Percentiles rank a stretch among this genome's conserved stretches.
phyloP scores from a whole-genome alignment of 257 asterid genomes.

The Galeopsis tetrahit region DNA sequence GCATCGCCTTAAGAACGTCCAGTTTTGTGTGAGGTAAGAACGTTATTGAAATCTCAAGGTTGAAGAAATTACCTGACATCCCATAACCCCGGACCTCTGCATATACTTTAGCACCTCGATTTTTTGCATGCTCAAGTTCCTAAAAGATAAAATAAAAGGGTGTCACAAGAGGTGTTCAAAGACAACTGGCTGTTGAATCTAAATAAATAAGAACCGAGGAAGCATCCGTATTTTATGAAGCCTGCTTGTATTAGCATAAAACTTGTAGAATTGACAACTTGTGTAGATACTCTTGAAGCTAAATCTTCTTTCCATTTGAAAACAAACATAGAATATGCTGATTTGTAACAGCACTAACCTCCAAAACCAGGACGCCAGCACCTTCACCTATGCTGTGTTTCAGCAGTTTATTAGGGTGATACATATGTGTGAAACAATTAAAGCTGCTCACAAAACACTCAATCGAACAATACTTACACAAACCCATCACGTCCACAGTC shows the following conservation, averaged over 20 bases:
- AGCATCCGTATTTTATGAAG: not conserved
- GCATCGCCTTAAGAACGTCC: slow-evolving; percentile 75
- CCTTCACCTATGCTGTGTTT: slow-evolving; percentile 93
- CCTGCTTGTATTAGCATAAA: slow-evolving; percentile 22
- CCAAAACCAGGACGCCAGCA: slow-evolving; percentile 85
- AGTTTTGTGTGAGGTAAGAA: slow-evolving; percentile 14
- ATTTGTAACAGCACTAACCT: slow-evolving; percentile 61
- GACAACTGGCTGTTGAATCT: not conserved
- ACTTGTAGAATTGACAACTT: not conserved
- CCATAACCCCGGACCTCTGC: slow-evolving; percentile 97
- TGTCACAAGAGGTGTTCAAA: slow-evolving; percentile 19
- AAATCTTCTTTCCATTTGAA: not conserved
- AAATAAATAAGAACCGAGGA: slow-evolving; percentile 18
- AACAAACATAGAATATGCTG: not conserved
- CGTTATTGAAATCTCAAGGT: not conserved
- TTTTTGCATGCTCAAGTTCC: slow-evolving; percentile 95
- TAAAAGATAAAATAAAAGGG: slow-evolving; percentile 30
- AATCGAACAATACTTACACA: slow-evolving; percentile 62
- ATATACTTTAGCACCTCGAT: slow-evolving; percentile 84
- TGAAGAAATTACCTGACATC: slow-evolving; percentile 72
- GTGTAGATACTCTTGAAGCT: not conserved
- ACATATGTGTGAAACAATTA: slow-evolving; percentile 18
- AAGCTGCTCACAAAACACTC: slow-evolving; percentile 27
- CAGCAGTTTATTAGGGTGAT: slow-evolving; percentile 37
- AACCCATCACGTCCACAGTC: slow-evolving; percentile 96